Evolutionary conservation across 2,329 filamentous ascomycete genomes (phyloP).

Genomic region (Colletotrichum lini): DNA sequence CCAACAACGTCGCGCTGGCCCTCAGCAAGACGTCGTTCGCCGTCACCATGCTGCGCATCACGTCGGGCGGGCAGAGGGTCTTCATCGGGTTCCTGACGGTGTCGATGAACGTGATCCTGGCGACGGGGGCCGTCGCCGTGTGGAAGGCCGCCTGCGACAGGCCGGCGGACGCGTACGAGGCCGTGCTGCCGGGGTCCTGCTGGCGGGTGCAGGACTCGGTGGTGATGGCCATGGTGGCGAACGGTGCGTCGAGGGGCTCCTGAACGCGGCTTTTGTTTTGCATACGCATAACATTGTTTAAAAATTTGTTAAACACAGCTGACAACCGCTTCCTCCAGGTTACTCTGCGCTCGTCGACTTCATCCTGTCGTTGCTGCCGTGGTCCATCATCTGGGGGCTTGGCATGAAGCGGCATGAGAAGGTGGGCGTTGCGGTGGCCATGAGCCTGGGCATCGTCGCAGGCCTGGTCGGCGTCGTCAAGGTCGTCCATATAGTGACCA

Average conservation of each 20-base stretch:
- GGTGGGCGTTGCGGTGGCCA: constrained; percentile 46
- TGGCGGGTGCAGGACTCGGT: constrained; percentile 21
- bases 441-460: constrained; percentile 46
- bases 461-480: constrained; percentile 22
- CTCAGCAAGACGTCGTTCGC: constrained; percentile 50
- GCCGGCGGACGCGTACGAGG: constrained; percentile 14
- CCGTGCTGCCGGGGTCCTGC: constrained; percentile 13
- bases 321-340: neutral
- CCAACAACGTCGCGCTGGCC: constrained; percentile 27
- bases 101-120: constrained; percentile 42
- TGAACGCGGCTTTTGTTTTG: neutral
- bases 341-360: constrained; percentile 36
- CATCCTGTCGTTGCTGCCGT: constrained; percentile 43
- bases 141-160: constrained; percentile 30
- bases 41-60: constrained; percentile 49
- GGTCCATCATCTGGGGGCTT: constrained; percentile 47
- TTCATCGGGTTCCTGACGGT: constrained; percentile 48
- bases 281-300: too few relatives aligned
- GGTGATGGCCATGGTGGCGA: constrained; percentile 28
- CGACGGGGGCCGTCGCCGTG: constrained; percentile 5
- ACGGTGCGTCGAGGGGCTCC: constrained; percentile 1
- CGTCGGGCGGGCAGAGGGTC: constrained; percentile 39
- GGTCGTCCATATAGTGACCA: constrained; percentile 21
- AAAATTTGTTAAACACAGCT: neutral
- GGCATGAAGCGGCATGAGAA: constrained; percentile 49